Base-by-base conservation (phyloP, 345 rosid genomes). In the thale cress (Arabidopsis thaliana) region DNA sequence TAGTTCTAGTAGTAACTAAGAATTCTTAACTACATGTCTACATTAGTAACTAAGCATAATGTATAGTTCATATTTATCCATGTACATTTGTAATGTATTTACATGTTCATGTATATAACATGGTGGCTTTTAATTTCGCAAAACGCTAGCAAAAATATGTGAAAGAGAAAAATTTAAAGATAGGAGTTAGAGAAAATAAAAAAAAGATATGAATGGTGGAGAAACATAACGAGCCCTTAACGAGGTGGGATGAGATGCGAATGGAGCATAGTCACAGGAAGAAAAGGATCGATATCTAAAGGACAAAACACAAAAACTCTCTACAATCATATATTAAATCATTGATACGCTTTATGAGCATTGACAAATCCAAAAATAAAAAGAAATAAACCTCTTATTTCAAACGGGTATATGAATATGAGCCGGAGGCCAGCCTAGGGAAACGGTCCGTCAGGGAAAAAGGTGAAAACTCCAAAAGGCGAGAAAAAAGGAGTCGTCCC, bases 271-370 rank as follows among this genome's bases (percentile, higher is more conserved):
- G 20, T 65, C 81, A 66, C 73, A 72, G 7, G 69, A 78, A 52
- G 78, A 60, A 67, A 78, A 72, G 38, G 58, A 65, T 61, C 38
- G 36, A 23, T 72, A 60, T 72, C 30, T 36, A 78, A 72, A 78
- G 23, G 78, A 67, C 81, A 72, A 78, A 78, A 30, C 44, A 66
- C 52, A 61, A 60, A 69, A 28, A 70, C n/a, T 16, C 42, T 33
- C 59, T 2, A 50, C 67, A 72, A 78, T 72, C 61, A 78, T 71
- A 58, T 59, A 51, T 58, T 78, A 59, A 48, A 71, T 78, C 69
- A 78, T 66, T 78, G 80, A 58, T 63, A 57, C 46, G 24, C 80
- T 70, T 77, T 77, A 32, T 11, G 40, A 40, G 67, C 11, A 61
- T 69, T 69, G 62, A 65, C 72, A 71, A 76, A 77, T 12, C 12